A percentile compares a stretch with the other conserved stretches of the same genome.
These are phyloP conservation scores for Dentipellis fragilis DNA, from an alignment of 768 basidiomycete species.

Conservation along the genomic window DNA sequence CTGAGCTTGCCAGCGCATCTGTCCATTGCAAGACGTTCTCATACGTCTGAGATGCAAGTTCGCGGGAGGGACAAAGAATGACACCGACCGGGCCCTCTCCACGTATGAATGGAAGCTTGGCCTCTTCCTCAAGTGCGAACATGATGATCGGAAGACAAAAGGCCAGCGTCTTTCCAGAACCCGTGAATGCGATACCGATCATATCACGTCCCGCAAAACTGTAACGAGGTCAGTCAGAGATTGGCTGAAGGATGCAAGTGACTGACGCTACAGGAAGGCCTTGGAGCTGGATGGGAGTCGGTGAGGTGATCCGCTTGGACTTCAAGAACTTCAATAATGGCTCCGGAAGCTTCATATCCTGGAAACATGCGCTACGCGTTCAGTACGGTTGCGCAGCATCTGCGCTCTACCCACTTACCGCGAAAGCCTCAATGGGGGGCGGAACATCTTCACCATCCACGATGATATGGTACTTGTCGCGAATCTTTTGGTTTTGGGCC, in stretches of 20 bases:
- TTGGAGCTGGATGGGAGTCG: slow-evolving; percentile 95
- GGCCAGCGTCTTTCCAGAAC: slow-evolving; percentile 96
- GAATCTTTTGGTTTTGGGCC: slow-evolving; percentile 61
- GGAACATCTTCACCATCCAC: slow-evolving; percentile 93
- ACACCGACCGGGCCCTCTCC: slow-evolving; percentile 98
- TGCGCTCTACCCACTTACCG: slow-evolving; percentile 29
- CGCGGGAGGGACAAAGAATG: slow-evolving; percentile 92
- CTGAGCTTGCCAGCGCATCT: slow-evolving; percentile 64
- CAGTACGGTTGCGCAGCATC: not conserved
- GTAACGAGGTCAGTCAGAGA: slow-evolving; percentile 9
- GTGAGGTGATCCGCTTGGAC: slow-evolving; percentile 72
- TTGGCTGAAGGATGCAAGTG: not conserved
- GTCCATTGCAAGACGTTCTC: slow-evolving; percentile 91
- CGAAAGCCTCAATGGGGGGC: slow-evolving; percentile 85
- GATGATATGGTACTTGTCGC: slow-evolving; percentile 90
- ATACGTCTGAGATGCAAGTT: slow-evolving; percentile 93
- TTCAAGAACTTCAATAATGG: slow-evolving; percentile 76
- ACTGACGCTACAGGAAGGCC: slow-evolving; percentile 64
- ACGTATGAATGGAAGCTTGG: slow-evolving; percentile 76
- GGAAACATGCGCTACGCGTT: slow-evolving; percentile 1
- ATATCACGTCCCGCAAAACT: slow-evolving; percentile 95
- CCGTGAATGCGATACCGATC: slow-evolving; percentile 98
- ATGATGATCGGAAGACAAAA: slow-evolving; percentile 98
- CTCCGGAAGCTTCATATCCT: slow-evolving; percentile 99
- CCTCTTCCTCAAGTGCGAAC: slow-evolving; percentile 91